Base-by-base conservation (phyloP, 805 yeast species). In the Kodamaea neixiangensis region DNA sequence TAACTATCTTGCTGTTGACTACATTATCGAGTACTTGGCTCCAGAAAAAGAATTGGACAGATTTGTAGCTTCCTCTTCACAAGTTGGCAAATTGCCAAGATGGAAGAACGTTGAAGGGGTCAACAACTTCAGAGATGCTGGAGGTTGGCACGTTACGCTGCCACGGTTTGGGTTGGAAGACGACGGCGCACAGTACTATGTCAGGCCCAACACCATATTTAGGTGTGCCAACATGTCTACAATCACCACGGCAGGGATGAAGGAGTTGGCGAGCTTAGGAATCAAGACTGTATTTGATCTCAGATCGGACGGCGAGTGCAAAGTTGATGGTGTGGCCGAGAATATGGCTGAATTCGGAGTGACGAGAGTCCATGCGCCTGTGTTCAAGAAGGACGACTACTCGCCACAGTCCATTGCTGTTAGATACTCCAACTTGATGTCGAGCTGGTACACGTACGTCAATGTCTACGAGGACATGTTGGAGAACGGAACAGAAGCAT, bases 51-150 rank as follows among this genome's bases (percentile, higher is more conserved):
- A 83, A 51, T 65, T 80, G 20, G 55, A 60, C n/a, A 67, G 93
- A 46, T 87, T 86, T 56, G 70, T 73, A 53, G 62, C 68, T 9
- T 51, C 65, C 1, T 64, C 73, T 19, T 48, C 57, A 14, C 57
- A 53, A 15, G 65, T 82, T 3, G 77, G 76, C 4, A 62, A 65
- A n/a, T 58, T 71, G 17, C 67, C 81, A 1, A 69, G 92, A 52
- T 85, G 87, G 85, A 81, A 81, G 55, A 47, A 65, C 0, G 76
- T 88, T 17, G 87, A 85, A 5, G 92, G 91, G 0, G 79, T 88
- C 17, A 66, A 78, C 38, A 89, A 89, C 59, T 86, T 88, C 59
- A 75, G 97, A 55, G 96, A 90, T 60, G 62, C 85, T 50, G 97
- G 96, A 1, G 96, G 96, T 11, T 89, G 86, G 81, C 68, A 65